Conservation (phyloP, 2,329 filamentous ascomycete species). For the Plectosphaerella plurivora region DNA sequence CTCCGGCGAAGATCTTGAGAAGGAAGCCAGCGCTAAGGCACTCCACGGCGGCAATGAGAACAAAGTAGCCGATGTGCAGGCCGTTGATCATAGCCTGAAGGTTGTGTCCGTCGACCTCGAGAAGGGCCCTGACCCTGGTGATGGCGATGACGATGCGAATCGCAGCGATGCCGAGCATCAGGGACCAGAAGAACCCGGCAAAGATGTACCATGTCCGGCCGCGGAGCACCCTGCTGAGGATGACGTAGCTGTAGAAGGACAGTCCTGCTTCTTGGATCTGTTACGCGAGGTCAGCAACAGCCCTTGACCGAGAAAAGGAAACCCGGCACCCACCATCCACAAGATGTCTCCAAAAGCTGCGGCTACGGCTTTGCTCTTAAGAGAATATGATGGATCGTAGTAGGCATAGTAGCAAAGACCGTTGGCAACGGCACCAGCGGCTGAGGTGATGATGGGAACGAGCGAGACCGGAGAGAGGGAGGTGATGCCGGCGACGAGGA, state of each 20-base stretch:
- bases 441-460: slow-evolving; percentile 34
- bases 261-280: slow-evolving; percentile 39
- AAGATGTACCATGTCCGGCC: slow-evolving; percentile 37
- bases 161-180: slow-evolving; percentile 45
- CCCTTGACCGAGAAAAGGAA: background rate
- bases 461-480: slow-evolving; percentile 29
- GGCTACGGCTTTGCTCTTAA: slow-evolving; percentile 23
- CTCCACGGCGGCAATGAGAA: slow-evolving; percentile 33
- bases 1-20: slow-evolving; percentile 28
- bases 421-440: slow-evolving; percentile 33
- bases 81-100: slow-evolving; percentile 26
- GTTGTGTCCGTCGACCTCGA: slow-evolving; percentile 14
- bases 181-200: slow-evolving; percentile 50
- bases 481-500: slow-evolving; percentile 33
- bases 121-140: slow-evolving; percentile 22
- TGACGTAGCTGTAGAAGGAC: slow-evolving; percentile 47
- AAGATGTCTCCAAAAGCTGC: slow-evolving; percentile 32
- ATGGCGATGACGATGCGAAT: slow-evolving; percentile 38
- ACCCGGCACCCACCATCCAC: slow-evolving; percentile 28
- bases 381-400: slow-evolving; percentile 22
- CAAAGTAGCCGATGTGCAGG: slow-evolving; percentile 37
- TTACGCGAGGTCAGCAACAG: background rate
- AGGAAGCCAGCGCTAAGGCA: slow-evolving; percentile 34
- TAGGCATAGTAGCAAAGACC: slow-evolving; percentile 38
- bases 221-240: slow-evolving; percentile 45